Conservation (phyloP, 495 filamentous ascomycete genomes). For the Hypoxylon lenormandii region DNA sequence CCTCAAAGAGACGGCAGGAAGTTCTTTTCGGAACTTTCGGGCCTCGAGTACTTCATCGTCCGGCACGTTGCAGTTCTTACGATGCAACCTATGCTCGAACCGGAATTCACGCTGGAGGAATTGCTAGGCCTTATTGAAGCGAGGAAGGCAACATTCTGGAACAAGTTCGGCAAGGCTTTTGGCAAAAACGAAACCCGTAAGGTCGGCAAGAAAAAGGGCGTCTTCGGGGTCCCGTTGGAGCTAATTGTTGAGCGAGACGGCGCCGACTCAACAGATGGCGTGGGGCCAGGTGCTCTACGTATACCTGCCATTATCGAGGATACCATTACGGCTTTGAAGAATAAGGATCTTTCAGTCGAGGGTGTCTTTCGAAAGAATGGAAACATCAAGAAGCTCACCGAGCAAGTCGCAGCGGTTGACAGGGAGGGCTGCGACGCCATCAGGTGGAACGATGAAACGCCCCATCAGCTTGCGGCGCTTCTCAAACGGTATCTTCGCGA, state of each 20-base stretch:
- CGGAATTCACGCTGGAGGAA: slow-evolving; percentile 91
- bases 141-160: slow-evolving; percentile 94
- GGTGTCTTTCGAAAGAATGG: slow-evolving; percentile 99
- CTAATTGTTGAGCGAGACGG: slow-evolving; percentile 90
- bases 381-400: slow-evolving; percentile 89
- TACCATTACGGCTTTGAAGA: slow-evolving; percentile 89
- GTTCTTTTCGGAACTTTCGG: slow-evolving; percentile 96
- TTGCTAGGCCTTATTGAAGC: slow-evolving; percentile 94
- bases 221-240: slow-evolving; percentile 89
- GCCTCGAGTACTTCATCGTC: slow-evolving; percentile 96
- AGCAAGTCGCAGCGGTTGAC: slow-evolving; percentile 85
- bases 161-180: slow-evolving; percentile 96
- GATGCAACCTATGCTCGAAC: slow-evolving; percentile 92
- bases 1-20: slow-evolving; percentile 71
- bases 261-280: slow-evolving; percentile 93
- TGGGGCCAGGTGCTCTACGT: slow-evolving; percentile 88
- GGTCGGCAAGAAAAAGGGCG: slow-evolving; percentile 86
- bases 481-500: slow-evolving; percentile 96
- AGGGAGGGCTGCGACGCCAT: slow-evolving; percentile 80
- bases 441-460: slow-evolving; percentile 83
- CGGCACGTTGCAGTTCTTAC: slow-evolving; percentile 93
- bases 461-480: slow-evolving; percentile 92
- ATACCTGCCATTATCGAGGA: slow-evolving; percentile 93
- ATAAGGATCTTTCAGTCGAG: slow-evolving; percentile 99
- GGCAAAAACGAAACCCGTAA: slow-evolving; percentile 79